A percentile compares a stretch with the other conserved stretches of the same genome.
Evolutionary conservation across 2,329 filamentous ascomycete species (phyloP).

Genomic region (Pestalotiopsis fici): DNA sequence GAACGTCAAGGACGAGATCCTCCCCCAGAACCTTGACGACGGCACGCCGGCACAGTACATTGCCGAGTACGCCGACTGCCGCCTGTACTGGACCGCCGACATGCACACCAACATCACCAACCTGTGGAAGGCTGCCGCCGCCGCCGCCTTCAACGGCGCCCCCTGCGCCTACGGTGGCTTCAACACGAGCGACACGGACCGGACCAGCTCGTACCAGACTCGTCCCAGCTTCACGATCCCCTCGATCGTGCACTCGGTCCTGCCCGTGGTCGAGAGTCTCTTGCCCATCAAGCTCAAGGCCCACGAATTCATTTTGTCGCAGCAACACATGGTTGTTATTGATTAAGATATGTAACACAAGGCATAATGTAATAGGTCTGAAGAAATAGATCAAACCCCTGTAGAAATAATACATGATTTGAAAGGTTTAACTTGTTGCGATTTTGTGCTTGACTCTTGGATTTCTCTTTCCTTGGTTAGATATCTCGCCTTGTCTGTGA

Average conservation of each 20-base stretch:
- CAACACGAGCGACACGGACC: conserved; percentile 10
- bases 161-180: conserved; percentile 40
- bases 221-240: not conserved
- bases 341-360: conserved; percentile 17
- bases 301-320: not conserved
- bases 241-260: not conserved
- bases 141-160: conserved; percentile 40
- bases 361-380: conserved; percentile 1
- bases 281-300: not conserved
- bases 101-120: conserved; percentile 48
- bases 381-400: too few species aligned
- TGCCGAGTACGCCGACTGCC: conserved; percentile 48
- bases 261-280: not conserved
- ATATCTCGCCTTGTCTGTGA: too few species aligned
- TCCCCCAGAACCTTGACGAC: conserved; percentile 35
- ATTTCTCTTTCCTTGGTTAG: not conserved
- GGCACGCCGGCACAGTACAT: conserved; percentile 49
- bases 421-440: not conserved
- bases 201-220: conserved; percentile 13
- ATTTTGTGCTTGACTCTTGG: not conserved
- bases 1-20: conserved; percentile 41
- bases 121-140: conserved; percentile 46
- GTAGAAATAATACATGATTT: not conserved
- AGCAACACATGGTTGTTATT: conserved; percentile 25
- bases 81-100: conserved; percentile 51